Base-by-base conservation (phyloP, 441 rosid species). In the Syzygium syzygioides region DNA sequence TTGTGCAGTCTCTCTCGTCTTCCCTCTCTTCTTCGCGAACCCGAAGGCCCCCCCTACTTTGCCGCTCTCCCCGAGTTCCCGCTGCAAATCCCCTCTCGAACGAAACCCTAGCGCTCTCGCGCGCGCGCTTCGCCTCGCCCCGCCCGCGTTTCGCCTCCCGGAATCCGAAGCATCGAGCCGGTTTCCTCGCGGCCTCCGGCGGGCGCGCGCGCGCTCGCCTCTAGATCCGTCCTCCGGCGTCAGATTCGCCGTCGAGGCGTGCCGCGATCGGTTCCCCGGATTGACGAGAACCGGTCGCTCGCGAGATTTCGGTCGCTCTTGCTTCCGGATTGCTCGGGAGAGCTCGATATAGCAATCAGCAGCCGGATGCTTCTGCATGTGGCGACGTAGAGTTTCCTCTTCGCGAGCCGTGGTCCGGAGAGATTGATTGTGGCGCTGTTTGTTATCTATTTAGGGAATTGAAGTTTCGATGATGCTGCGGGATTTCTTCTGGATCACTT, bases 61-160 rank as follows among this genome's bases (percentile, higher is more conserved):
- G 96, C 96, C 95, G 97, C 97, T 93, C 93, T 94, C 88, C 90
- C 88, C 90, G 53, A 93, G 94, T 95, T 94, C 97, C 95, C 94
- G 93, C 95, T 94, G 71, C 89, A 64, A 64, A 60, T 86, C 87
- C 87, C 87, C 87, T 89, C 55, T 83, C 86, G 89, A 88, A 80
- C 86, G 88, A 94, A 94, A 95, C 98, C 97, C 96, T 94, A 94
- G 88, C 48, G 48, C 48, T 45, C 48, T 45, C 48, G 48, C 89
- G 94, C 94, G 90, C 85, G 45, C 88, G 14, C 56, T 34, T 66
- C 30, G 66, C 60, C 28, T 37, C 62, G 62, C 62, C 28, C 25
- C 62, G 62, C 50, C 86, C 20, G 20, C 10, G 17, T 14, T 66
- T 45, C 48, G 9, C 48, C 68, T 55, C 66, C 54, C 79, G 32